These are phyloP conservation scores for Pestalotiopsis fici DNA, from an alignment of 2,329 filamentous ascomycete genomes.

Conservation along the genomic window DNA sequence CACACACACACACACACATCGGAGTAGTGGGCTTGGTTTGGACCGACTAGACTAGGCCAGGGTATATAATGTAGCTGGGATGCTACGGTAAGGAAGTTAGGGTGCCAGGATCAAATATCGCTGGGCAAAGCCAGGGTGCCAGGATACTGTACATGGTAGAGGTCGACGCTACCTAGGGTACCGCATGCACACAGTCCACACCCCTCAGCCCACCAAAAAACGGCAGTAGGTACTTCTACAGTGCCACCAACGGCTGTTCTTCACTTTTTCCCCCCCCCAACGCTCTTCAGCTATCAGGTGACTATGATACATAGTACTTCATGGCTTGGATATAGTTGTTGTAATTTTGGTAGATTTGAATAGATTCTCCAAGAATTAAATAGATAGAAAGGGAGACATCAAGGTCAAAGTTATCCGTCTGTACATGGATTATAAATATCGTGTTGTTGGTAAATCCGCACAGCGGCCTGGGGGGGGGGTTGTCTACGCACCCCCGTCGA, in stretches of 20 bases:
- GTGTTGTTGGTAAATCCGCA: no score
- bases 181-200: no score
- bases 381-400: no score
- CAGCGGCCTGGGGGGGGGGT: no score
- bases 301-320: no score
- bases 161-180: neutral
- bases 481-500: no score
- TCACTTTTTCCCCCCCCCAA: neutral
- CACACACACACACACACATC: slow-evolving; percentile 7
- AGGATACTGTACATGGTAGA: neutral
- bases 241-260: neutral
- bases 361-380: no score
- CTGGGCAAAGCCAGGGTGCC: neutral
- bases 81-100: neutral
- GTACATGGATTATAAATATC: no score
- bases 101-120: neutral
- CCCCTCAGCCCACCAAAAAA: no score
- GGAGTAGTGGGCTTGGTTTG: neutral
- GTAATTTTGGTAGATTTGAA: no score
- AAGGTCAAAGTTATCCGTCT: no score
- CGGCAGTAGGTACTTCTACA: neutral
- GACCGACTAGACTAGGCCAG: neutral
- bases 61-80: neutral
- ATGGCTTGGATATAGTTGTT: no score
- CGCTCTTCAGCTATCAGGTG: neutral